phyloP scores from a whole-genome alignment of 2,329 filamentous ascomycete species.

The Zasmidium cellare region DNA sequence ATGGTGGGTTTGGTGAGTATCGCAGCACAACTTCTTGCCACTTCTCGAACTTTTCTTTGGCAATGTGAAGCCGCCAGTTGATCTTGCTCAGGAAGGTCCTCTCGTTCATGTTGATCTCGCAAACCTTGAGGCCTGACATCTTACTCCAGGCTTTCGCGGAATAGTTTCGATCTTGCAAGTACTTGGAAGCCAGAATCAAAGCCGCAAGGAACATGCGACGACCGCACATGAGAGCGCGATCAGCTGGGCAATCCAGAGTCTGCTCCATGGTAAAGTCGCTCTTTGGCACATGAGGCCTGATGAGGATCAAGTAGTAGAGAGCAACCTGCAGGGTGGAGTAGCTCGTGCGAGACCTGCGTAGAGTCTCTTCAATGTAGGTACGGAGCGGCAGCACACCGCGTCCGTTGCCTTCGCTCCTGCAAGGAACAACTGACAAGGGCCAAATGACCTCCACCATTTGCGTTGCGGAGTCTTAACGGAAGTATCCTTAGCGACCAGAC shows the following conservation, averaged over 20 bases:
- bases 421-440: conserved; percentile 82
- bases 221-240: conserved; percentile 86
- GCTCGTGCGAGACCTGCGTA: conserved; percentile 90
- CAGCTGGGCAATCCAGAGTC: conserved; percentile 67
- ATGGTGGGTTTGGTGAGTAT: conserved; percentile 63
- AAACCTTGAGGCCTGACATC: conserved; percentile 91
- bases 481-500: conserved; percentile 36
- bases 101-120: conserved; percentile 96
- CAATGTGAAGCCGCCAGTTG: conserved; percentile 92
- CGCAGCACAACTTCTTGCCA: conserved; percentile 93
- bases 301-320: conserved; percentile 91
- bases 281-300: conserved; percentile 84
- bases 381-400: conserved; percentile 84
- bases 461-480: conserved; percentile 79
- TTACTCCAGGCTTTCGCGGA: conserved; percentile 98
- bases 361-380: conserved; percentile 95
- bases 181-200: conserved; percentile 94
- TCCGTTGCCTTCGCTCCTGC: conserved; percentile 67
- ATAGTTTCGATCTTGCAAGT: conserved; percentile 96
- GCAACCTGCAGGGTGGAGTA: conserved; percentile 97
- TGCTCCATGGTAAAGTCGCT: conserved; percentile 87
- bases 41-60: conserved; percentile 81
- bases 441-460: conserved; percentile 97
- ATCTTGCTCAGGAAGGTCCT: conserved; percentile 86
- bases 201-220: conserved; percentile 96